phyloP scores from a whole-genome alignment of 345 rosid genomes.

The Brassica nigra region DNA sequence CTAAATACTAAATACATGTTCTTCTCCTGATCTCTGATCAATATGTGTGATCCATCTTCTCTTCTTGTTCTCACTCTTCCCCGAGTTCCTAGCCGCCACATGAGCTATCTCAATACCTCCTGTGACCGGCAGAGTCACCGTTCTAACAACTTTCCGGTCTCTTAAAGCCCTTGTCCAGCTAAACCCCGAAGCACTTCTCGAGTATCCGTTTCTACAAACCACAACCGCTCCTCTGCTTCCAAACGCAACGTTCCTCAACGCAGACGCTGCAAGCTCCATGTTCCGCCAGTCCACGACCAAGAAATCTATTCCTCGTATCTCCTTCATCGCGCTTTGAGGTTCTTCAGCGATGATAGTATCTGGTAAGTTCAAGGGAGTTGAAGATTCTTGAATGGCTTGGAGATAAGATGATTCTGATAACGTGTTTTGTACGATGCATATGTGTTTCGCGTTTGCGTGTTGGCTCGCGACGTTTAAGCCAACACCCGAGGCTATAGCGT shows the following conservation, averaged over 20 bases:
- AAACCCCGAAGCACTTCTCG: constrained; percentile 45
- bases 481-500: constrained; percentile 66
- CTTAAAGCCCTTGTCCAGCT: constrained; percentile 60
- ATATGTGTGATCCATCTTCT: constrained; percentile 81
- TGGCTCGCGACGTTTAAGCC: constrained; percentile 75
- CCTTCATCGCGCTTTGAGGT: constrained; percentile 53
- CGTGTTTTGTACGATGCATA: constrained; percentile 73
- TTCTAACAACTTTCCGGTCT: constrained; percentile 56
- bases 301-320: constrained; percentile 66
- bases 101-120: constrained; percentile 88
- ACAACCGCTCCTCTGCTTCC: constrained; percentile 74
- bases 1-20: constrained; percentile 57
- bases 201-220: constrained; percentile 75
- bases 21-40: constrained; percentile 78
- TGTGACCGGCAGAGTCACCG: constrained; percentile 85
- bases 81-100: constrained; percentile 48
- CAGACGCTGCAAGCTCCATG: constrained; percentile 49
- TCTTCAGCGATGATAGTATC: constrained; percentile 59
- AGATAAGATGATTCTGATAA: constrained; percentile 53
- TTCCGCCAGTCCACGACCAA: constrained; percentile 72
- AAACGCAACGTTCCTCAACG: constrained; percentile 57
- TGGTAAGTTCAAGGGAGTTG: constrained; percentile 27
- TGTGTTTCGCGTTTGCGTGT: constrained; percentile 78
- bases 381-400: constrained; percentile 44
- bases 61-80: constrained; percentile 40